Conservation (phyloP, 306 rosid genomes). For the Acacia acuminata region DNA sequence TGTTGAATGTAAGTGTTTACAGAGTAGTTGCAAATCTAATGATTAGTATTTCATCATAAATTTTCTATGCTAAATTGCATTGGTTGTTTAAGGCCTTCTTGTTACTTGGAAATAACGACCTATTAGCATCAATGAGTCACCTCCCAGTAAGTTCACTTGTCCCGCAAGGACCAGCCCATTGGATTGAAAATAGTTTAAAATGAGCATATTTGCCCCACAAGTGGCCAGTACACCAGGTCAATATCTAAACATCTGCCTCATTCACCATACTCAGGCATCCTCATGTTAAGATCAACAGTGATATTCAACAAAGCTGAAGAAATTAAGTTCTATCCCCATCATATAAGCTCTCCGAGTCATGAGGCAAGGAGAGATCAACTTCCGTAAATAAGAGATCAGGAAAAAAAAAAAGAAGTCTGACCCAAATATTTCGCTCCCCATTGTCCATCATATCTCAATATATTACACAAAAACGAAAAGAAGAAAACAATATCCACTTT, state of each 20-base stretch:
- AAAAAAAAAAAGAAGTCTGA: no score
- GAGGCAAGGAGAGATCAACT: no score
- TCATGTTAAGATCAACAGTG: no score
- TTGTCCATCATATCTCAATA: not conserved
- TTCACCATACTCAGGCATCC: no score
- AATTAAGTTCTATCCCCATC: not conserved
- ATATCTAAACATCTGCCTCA: not conserved
- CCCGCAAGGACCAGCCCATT: not conserved
- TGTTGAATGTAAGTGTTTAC: no score
- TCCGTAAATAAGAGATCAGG: no score
- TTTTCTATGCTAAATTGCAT: no score
- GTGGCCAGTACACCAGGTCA: not conserved
- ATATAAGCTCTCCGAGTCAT: not conserved
- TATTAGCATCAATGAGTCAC: not conserved
- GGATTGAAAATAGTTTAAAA: no score
- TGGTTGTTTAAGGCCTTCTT: not conserved
- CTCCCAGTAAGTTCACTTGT: not conserved
- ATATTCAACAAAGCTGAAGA: no score
- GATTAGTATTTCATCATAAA: no score
- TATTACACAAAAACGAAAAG: not conserved
- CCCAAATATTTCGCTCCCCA: not conserved
- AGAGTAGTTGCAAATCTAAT: no score
- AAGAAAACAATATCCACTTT: not conserved
- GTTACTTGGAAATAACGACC: not conserved
- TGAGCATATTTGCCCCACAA: not conserved